Percentiles rank a stretch among this genome's conserved stretches.
Conservation (phyloP, 1,284 basidiomycete genomes). For the Tilletia setariae region DNA sequence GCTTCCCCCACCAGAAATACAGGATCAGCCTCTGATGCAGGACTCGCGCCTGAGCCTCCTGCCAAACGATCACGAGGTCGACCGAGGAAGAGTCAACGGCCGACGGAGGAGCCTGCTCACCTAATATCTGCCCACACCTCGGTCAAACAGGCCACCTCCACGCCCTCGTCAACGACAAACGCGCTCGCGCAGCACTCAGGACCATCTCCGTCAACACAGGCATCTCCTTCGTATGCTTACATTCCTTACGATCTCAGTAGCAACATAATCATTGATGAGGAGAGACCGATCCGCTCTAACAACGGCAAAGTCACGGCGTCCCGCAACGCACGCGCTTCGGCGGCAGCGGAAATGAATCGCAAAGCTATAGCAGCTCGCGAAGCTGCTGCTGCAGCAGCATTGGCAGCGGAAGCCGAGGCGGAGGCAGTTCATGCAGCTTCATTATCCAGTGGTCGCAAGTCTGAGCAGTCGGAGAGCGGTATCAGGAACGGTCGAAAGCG, state of each 20-base stretch:
- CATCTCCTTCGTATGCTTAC: no score
- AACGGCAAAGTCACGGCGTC: neutral
- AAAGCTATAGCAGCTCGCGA: neutral
- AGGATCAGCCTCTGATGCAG: neutral
- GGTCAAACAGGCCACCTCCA: neutral
- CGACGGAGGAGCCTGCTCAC: neutral
- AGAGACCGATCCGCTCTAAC: neutral
- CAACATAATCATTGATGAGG: no score
- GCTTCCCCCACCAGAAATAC: no score
- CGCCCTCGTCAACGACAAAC: no score
- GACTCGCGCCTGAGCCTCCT: neutral
- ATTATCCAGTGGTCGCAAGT: no score
- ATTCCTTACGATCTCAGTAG: no score
- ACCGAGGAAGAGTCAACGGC: neutral
- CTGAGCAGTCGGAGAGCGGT: no score
- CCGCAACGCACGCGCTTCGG: neutral
- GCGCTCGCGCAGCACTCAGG: no score
- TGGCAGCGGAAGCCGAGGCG: neutral
- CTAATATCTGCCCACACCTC: neutral
- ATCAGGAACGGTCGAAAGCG: no score
- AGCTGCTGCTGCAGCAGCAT: neutral
- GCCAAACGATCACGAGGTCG: neutral
- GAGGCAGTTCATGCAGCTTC: neutral
- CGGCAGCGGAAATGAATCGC: neutral
- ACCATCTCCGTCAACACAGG: no score